These are phyloP conservation scores for Lagenidium sp. DNA, from an alignment of 352 stramenopile genomes.

Conservation along the genomic window DNA sequence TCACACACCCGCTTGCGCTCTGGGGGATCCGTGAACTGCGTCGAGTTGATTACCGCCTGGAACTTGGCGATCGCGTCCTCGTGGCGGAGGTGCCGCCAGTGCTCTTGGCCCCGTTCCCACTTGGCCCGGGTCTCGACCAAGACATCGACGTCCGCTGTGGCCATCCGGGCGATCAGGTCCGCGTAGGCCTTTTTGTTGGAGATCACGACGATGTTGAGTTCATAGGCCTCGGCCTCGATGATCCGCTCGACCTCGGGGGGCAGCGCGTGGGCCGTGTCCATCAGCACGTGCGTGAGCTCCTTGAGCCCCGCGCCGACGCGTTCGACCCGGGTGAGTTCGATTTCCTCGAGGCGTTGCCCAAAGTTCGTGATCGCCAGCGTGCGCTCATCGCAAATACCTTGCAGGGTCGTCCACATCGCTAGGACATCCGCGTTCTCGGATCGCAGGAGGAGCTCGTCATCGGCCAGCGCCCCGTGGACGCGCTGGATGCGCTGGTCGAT, in stretches of 20 bases:
- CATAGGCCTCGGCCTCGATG: slow-evolving; percentile 60
- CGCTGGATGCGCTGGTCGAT: slow-evolving; percentile 24
- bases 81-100: slow-evolving; percentile 75
- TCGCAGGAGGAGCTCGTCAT: slow-evolving; percentile 25
- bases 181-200: slow-evolving; percentile 70
- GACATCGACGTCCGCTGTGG: slow-evolving; percentile 56
- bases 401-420: slow-evolving; percentile 27
- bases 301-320: slow-evolving; percentile 30
- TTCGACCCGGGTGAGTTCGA: slow-evolving; percentile 39
- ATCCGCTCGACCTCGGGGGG: slow-evolving; percentile 62
- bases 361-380: slow-evolving; percentile 32
- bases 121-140: slow-evolving; percentile 37
- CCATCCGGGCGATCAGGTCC: slow-evolving; percentile 56
- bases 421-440: slow-evolving; percentile 26
- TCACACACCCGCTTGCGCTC: slow-evolving; percentile 45
- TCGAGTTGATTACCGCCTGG: slow-evolving; percentile 39
- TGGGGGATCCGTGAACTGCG: slow-evolving; percentile 58
- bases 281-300: slow-evolving; percentile 36
- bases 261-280: slow-evolving; percentile 58
- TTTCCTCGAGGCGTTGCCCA: slow-evolving; percentile 27
- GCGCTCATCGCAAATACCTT: slow-evolving; percentile 32
- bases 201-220: slow-evolving; percentile 79
- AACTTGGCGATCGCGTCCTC: slow-evolving; percentile 61
- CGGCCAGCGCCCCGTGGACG: slow-evolving; percentile 12
- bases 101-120: slow-evolving; percentile 51